Evolutionary conservation across 768 basidiomycete species (phyloP).

Genomic region (Nevesoporus exiguus): DNA sequence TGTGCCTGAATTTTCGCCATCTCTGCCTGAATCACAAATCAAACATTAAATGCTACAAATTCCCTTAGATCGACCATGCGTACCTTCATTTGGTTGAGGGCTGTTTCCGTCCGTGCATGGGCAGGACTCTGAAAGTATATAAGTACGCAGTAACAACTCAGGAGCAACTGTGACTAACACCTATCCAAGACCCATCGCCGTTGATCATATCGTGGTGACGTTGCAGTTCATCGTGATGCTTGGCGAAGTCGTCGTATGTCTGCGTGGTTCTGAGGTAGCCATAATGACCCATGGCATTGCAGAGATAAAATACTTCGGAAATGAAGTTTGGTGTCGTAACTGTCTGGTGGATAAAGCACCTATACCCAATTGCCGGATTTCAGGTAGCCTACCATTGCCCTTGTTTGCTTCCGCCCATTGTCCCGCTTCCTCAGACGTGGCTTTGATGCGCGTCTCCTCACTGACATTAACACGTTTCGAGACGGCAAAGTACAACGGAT

Average conservation of each 20-base stretch:
- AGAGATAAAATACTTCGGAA: conserved; percentile 90
- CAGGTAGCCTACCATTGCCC: conserved; percentile 39
- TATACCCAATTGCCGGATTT: neutral
- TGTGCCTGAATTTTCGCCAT: conserved; percentile 66
- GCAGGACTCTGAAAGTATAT: conserved; percentile 51
- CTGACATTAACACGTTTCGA: conserved; percentile 69
- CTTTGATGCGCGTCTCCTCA: conserved; percentile 93
- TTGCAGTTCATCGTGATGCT: conserved; percentile 73
- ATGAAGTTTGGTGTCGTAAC: conserved; percentile 86
- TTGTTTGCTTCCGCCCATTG: conserved; percentile 60
- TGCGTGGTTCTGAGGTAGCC: conserved; percentile 82
- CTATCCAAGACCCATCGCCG: conserved; percentile 79
- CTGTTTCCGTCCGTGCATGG: conserved; percentile 74
- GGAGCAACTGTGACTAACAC: conserved; percentile 45
- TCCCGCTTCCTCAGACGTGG: conserved; percentile 81
- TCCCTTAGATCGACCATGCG: neutral
- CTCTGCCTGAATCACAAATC: conserved; percentile 47
- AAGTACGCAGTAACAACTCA: neutral
- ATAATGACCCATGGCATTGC: conserved; percentile 84
- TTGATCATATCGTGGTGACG: conserved; percentile 73
- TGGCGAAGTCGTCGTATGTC: conserved; percentile 66
- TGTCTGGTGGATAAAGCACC: conserved; percentile 22
- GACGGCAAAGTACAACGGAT: conserved; percentile 73
- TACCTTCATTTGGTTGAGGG: conserved; percentile 77
- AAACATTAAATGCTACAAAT: neutral